phyloP scores from a whole-genome alignment of 208 protist genomes.

The Acanthamoeba rhysodes region DNA sequence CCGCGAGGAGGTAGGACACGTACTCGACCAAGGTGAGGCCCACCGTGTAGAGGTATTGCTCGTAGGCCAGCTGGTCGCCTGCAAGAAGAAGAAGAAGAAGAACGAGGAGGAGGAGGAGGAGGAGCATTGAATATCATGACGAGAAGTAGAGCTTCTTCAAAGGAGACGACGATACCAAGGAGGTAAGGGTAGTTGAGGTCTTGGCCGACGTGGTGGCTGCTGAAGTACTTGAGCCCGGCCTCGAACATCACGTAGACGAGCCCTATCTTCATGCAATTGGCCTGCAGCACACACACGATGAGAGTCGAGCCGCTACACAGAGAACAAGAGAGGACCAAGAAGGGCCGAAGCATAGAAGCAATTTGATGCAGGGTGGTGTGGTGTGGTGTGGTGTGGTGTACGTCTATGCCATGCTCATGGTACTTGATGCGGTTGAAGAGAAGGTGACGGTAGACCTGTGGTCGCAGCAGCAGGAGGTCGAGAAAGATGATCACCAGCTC shows the following conservation, averaged over 20 bases:
- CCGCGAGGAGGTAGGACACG: neutral
- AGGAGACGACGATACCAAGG: neutral
- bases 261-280: constrained; percentile 19
- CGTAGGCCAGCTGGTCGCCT: constrained; percentile 32
- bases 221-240: constrained; percentile 24
- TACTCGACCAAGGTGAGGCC: neutral
- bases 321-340: neutral
- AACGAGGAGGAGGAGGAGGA: neutral
- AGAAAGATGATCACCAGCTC: constrained; percentile 75
- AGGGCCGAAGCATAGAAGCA: too few species aligned
- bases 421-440: constrained; percentile 75
- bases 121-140: neutral
- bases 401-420: constrained; percentile 36
- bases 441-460: constrained; percentile 77
- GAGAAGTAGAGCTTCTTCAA: neutral
- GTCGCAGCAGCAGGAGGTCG: constrained; percentile 78
- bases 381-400: neutral
- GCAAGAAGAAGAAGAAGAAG: neutral
- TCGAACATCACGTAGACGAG: constrained; percentile 29
- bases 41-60: neutral
- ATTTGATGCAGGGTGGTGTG: too few species aligned
- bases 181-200: neutral
- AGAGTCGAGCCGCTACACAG: neutral
- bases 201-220: neutral
- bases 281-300: neutral